Evolutionary conservation across 148 eudicot genomes (phyloP), one percentile per base, ranked within the genome.

Genomic region (Fallopia convolvulus): DNA sequence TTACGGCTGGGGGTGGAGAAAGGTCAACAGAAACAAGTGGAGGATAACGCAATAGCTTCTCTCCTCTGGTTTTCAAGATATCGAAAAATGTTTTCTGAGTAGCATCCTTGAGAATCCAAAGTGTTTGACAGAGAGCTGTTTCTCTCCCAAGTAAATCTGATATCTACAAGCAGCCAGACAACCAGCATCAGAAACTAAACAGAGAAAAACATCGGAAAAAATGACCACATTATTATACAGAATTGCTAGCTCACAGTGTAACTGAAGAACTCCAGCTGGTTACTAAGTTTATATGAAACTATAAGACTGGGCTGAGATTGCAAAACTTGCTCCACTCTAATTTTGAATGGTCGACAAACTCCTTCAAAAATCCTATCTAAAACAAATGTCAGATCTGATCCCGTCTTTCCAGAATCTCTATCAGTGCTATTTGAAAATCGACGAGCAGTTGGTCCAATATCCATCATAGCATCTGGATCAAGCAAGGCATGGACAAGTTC

Each of bases 351-450:
- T 78, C 97, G 83, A 83, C 99, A 95, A 86, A 95, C 94, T 76
- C 99, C 99, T 88, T 95, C 99, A 77, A 95, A 95, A 17, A 95
- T 95, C 90, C 97, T 89, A 86, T 95, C 99, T 81, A 95, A 87
- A 80, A 92, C 99, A 86, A 92, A 95, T 48, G 93, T 92, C 77
- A 92, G 88, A 82, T 95, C 97, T 77, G 94, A 71, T 78, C 88
- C 97, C n/a, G 84, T 76, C 81, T 88, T 92, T 79, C 83, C 97
- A n/a, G 65, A 53, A 74, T 87, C 91, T 74, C 74, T 83, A 66
- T 88, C 94, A 23, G 82, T 74, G 73, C 79, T 84, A 75, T 83
- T 88, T 79, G 90, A 89, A 53, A 86, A 88, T 79, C 86, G 83
- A 32, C 85, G 92, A 76, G 94, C 94, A 82, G 87, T 88, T 39